Evolutionary conservation across 768 basidiomycete species (phyloP), one percentile per base, ranked within the genome.

Genomic region (Naganishia friedmannii): DNA sequence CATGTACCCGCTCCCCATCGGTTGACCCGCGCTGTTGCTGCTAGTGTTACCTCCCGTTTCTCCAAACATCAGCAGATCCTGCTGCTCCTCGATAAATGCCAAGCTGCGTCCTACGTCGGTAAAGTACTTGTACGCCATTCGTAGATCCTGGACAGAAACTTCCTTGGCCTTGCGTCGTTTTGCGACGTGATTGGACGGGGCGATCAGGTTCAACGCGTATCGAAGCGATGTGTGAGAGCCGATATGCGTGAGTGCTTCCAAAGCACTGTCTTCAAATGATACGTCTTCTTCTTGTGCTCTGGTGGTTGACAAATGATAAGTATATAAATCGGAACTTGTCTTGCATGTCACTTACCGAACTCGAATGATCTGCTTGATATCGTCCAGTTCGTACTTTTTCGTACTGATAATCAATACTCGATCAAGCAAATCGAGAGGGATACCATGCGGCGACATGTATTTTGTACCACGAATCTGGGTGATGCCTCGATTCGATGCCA

Each of bases 401-500:
- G 96, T 99, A 79, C 89, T 91, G 82, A 99, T 93, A 76, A 99
- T 99, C 73, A 98, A 83, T 54, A 97, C 91, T 45, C 95, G 88
- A 82, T 99, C 95, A 66, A 99, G 86, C 39, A 98, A 84, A 81
- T 98, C 95, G 37, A 91, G 88, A 0, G 95, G 95, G 9, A 99
- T 87, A 32, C 95, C 95, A 78, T 99, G 95, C 1, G 95, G 95
- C 73, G 89, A 90, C 75, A 89, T 88, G 83, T 93, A 92, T 77
- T 91, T 93, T 28, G 95, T 98, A 42, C 95, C 95, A 72, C 95
- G 86, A 81, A 99, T 96, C 65, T 91, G 86, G 5, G 93, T 88
- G 86, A 93, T 93, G 5, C 95, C 95, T 19, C 95, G 86, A 79
- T 99, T 99, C 55, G 91, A 92, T 0, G 95, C 95, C 95, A 99